These are phyloP conservation scores for Venustampulla echinocandica DNA, from an alignment of 495 filamentous ascomycete genomes.

Conservation along the genomic window DNA sequence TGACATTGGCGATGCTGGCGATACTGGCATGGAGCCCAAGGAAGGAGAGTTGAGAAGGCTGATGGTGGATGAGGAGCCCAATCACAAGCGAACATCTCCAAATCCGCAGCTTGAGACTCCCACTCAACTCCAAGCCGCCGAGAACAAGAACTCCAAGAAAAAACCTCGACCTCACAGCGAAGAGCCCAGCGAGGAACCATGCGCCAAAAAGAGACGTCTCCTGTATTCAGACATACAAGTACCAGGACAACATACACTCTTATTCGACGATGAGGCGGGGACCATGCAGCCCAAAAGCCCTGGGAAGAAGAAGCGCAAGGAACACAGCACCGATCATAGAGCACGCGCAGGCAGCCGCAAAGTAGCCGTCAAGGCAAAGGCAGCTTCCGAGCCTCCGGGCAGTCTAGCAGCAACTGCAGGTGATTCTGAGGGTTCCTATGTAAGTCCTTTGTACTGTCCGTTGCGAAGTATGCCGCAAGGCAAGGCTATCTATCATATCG, in stretches of 20 bases:
- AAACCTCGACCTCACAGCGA: too few relatives aligned
- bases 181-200: too few relatives aligned
- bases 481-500: too few relatives aligned
- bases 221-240: too few relatives aligned
- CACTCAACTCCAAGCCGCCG: neutral
- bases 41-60: neutral
- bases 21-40: too few relatives aligned
- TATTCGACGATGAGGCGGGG: constrained; percentile 3
- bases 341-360: neutral
- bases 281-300: constrained; percentile 6
- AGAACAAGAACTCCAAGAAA: neutral
- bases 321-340: neutral
- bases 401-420: neutral
- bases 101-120: too few relatives aligned
- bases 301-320: constrained; percentile 1
- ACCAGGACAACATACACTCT: neutral
- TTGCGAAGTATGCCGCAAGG: too few relatives aligned
- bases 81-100: constrained; percentile 1
- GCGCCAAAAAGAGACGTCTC: too few relatives aligned
- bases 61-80: neutral
- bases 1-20: neutral
- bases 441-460: constrained; percentile 4
- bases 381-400: neutral
- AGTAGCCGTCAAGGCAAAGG: neutral
- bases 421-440: constrained; percentile 1